Evolutionary conservation across 495 filamentous ascomycete genomes (phyloP).

Genomic region (Penicillium cataractarum): DNA sequence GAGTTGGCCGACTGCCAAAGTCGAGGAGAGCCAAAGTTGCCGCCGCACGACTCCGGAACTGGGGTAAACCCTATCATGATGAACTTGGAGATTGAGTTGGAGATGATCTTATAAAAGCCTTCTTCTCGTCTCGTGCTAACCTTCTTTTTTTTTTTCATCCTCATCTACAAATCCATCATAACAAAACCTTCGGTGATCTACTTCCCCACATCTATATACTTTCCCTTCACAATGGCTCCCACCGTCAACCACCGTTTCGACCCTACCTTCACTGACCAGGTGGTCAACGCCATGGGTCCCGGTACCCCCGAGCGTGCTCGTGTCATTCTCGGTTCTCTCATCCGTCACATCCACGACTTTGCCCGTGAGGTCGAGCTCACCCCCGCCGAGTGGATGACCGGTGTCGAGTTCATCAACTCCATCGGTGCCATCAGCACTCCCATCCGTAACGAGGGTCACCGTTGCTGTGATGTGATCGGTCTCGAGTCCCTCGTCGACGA

Average conservation of each 20-base stretch:
- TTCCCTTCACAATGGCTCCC: constrained; percentile 37
- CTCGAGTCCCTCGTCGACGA: constrained; percentile 85
- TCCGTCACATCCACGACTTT: constrained; percentile 82
- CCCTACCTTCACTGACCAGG: constrained; percentile 74
- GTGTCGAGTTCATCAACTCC: constrained; percentile 64
- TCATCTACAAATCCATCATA: neutral
- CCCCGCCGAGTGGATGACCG: constrained; percentile 78
- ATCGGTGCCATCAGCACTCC: constrained; percentile 58
- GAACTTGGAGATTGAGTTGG: neutral
- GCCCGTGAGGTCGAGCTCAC: constrained; percentile 81
- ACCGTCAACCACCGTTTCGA: constrained; percentile 56
- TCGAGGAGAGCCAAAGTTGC: neutral
- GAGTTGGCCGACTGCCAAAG: constrained; percentile 7
- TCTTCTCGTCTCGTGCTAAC: neutral
- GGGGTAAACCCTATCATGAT: neutral
- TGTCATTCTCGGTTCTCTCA: constrained; percentile 64
- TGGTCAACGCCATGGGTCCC: constrained; percentile 76
- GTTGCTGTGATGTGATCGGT: constrained; percentile 77
- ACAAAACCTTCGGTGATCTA: neutral
- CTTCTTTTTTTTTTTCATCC: neutral
- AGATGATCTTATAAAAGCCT: neutral
- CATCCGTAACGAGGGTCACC: constrained; percentile 75
- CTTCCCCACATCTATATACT: neutral
- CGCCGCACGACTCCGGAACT: neutral
- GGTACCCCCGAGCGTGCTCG: constrained; percentile 70